phyloP scores from a whole-genome alignment of 1,284 basidiomycete genomes.

The Cutaneotrichosporon sp. region DNA sequence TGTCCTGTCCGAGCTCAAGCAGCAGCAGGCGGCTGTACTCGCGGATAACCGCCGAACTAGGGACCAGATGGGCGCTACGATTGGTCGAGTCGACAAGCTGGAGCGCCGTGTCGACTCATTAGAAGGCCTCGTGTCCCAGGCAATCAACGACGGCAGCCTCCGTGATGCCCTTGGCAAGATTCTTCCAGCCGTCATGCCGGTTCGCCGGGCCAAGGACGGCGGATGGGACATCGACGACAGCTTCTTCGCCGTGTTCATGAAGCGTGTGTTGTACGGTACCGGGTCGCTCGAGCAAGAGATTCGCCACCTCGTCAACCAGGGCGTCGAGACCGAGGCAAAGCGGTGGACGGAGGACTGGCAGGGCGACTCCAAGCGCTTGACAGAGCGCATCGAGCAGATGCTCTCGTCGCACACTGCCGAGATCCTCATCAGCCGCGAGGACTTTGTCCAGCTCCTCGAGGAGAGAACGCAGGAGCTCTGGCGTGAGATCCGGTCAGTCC shows the following conservation, averaged over 20 bases:
- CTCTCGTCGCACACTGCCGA: neutral
- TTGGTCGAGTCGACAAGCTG: conserved; percentile 3
- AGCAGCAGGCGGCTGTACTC: neutral
- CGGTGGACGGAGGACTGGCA: conserved; percentile 19
- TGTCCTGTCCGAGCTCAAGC: neutral
- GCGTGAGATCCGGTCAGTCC: conserved; percentile 33
- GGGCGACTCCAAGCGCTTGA: neutral
- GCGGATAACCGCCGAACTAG: conserved; percentile 2
- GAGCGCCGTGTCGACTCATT: conserved; percentile 3
- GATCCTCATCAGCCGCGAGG: conserved; percentile 26
- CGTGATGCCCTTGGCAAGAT: conserved; percentile 49
- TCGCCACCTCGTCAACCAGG: conserved; percentile 17
- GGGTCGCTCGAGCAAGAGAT: conserved; percentile 35
- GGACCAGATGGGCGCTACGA: neutral
- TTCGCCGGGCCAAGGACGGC: conserved; percentile 49
- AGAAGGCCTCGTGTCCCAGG: conserved; percentile 60
- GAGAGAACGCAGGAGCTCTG: conserved; percentile 14
- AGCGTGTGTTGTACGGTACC: conserved; percentile 43
- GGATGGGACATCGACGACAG: conserved; percentile 53
- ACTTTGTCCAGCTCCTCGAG: conserved; percentile 41
- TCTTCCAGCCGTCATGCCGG: conserved; percentile 52
- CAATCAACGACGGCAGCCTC: conserved; percentile 44
- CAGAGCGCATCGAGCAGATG: conserved; percentile 37
- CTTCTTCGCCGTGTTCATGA: conserved; percentile 55
- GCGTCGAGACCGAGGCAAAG: conserved; percentile 36